These are phyloP conservation scores for Penicillium nordicum DNA, from an alignment of 2,329 filamentous ascomycete genomes.

Conservation along the genomic window DNA sequence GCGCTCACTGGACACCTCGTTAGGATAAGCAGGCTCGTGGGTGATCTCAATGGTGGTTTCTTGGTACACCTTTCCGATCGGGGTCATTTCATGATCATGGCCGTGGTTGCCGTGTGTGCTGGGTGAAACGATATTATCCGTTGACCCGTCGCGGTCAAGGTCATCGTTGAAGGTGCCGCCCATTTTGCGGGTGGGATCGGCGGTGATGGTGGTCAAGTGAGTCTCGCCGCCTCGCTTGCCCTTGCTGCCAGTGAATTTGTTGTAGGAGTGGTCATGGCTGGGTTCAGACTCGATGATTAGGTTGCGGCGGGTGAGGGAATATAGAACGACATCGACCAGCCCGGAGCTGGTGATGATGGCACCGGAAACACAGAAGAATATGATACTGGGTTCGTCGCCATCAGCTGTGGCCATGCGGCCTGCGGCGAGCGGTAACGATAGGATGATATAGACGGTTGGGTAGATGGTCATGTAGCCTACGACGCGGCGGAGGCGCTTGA, in stretches of 20 bases:
- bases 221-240: constrained; percentile 26
- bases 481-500: constrained; percentile 42
- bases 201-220: constrained; percentile 32
- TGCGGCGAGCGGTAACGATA: constrained; percentile 62
- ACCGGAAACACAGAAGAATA: constrained; percentile 52
- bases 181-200: constrained; percentile 22
- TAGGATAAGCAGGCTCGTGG: constrained; percentile 33
- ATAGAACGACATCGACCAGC: constrained; percentile 57
- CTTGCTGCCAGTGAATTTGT: constrained; percentile 30
- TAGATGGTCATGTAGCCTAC: constrained; percentile 49
- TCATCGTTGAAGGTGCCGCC: constrained; percentile 25
- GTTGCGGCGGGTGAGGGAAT: constrained; percentile 55
- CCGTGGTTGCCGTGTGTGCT: constrained; percentile 4
- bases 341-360: constrained; percentile 58
- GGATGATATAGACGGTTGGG: constrained; percentile 54
- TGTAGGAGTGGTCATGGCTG: constrained; percentile 36
- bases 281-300: constrained; percentile 52
- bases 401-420: constrained; percentile 44
- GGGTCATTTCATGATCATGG: constrained; percentile 25
- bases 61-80: constrained; percentile 43
- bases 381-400: constrained; percentile 32
- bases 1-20: constrained; percentile 23
- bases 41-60: constrained; percentile 46
- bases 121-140: constrained; percentile 43
- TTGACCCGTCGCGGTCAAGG: constrained; percentile 43